Evolutionary conservation across 768 basidiomycete genomes (phyloP).

Genomic region (Sarcodon aspratus): DNA sequence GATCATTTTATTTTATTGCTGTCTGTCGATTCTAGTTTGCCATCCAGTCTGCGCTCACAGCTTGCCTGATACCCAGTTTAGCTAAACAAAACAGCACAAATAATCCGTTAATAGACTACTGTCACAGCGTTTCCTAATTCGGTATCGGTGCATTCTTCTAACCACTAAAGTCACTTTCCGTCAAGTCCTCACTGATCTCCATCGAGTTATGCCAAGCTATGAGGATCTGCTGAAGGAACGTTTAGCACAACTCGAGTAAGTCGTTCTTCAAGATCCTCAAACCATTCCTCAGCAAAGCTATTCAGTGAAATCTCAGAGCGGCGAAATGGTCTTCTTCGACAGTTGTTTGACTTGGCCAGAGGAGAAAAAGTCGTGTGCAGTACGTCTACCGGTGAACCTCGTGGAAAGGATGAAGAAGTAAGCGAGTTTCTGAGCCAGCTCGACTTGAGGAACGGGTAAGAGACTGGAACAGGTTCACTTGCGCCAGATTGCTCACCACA

Average conservation of each 20-base stretch:
- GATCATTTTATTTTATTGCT: too few relatives aligned
- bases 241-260: slow-evolving; percentile 5
- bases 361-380: slow-evolving; percentile 35
- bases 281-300: background rate
- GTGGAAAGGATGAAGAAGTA: slow-evolving; percentile 19
- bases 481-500: background rate
- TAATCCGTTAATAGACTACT: too few relatives aligned
- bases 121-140: too few relatives aligned
- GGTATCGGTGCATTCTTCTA: too few relatives aligned
- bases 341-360: slow-evolving; percentile 60
- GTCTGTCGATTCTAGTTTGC: too few relatives aligned
- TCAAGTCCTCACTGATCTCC: too few relatives aligned
- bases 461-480: background rate
- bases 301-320: slow-evolving; percentile 49
- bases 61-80: too few relatives aligned
- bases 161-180: too few relatives aligned
- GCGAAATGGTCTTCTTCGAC: slow-evolving; percentile 58
- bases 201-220: background rate
- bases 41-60: too few relatives aligned
- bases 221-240: background rate
- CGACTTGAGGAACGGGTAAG: background rate
- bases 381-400: slow-evolving; percentile 23
- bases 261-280: background rate
- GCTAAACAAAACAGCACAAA: too few relatives aligned
- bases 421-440: slow-evolving; percentile 5